phyloP scores from a whole-genome alignment of 2,329 filamentous ascomycete genomes.

The Amauroascus niger region DNA sequence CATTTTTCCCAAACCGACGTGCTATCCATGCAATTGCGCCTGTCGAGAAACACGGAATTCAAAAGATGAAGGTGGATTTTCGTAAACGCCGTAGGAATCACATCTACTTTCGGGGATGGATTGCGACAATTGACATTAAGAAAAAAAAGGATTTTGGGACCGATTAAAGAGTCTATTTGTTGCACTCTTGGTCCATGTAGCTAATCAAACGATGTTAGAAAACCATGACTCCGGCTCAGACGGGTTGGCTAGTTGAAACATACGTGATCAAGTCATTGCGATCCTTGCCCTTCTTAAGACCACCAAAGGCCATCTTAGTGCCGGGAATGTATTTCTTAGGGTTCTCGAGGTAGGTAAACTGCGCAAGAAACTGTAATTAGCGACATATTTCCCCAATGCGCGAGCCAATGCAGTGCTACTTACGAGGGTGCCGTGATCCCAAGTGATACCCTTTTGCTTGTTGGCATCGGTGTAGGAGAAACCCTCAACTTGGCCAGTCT shows the following conservation, averaged over 20 bases:
- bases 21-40: slow-evolving; percentile 1
- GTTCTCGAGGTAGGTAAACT: slow-evolving; percentile 99
- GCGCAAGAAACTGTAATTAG: slow-evolving; percentile 11
- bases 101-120: slow-evolving; percentile 2
- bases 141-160: neutral
- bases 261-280: slow-evolving; percentile 98
- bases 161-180: slow-evolving; percentile 16
- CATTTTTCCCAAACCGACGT: slow-evolving; percentile 5
- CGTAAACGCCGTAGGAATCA: slow-evolving; percentile 8
- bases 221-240: neutral
- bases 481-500: slow-evolving; percentile 81
- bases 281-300: slow-evolving; percentile 99
- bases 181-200: slow-evolving; percentile 11
- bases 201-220: slow-evolving; percentile 6
- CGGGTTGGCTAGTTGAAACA: slow-evolving; percentile 32
- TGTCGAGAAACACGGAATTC: neutral
- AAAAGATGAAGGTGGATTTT: neutral
- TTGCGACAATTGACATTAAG: slow-evolving; percentile 4
- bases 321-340: slow-evolving; percentile 99
- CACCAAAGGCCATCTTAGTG: slow-evolving; percentile 99
- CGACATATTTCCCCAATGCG: neutral
- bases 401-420: slow-evolving; percentile 23
- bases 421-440: slow-evolving; percentile 79
- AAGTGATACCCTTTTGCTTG: slow-evolving; percentile 89
- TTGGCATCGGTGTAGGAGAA: slow-evolving; percentile 99